Conservation (phyloP, 1,284 basidiomycete genomes). For the Pseudozyma tsukubaensis region DNA sequence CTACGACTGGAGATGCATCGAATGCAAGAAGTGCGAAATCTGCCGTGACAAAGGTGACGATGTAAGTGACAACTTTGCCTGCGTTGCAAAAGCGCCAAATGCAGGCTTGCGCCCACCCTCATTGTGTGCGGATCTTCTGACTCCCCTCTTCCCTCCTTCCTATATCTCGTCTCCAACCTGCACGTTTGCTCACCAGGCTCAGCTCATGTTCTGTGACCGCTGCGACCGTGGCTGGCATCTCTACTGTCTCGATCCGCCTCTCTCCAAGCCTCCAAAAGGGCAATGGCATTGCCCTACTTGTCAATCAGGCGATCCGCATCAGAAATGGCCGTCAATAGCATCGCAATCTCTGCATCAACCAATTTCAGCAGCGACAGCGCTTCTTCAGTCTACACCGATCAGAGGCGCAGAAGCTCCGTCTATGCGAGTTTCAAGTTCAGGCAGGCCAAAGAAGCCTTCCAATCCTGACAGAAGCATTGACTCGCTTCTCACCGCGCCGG, state of each 20-base stretch:
- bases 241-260: slow-evolving; percentile 80
- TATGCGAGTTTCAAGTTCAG: slow-evolving; percentile 22
- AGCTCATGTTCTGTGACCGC: slow-evolving; percentile 89
- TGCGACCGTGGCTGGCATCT: slow-evolving; percentile 98
- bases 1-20: slow-evolving; percentile 89
- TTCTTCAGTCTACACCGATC: slow-evolving; percentile 6
- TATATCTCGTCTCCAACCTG: too few species aligned
- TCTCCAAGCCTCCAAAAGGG: slow-evolving; percentile 57
- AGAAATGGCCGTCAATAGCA: slow-evolving; percentile 8
- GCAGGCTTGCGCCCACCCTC: slow-evolving; percentile 15
- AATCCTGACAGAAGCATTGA: slow-evolving; percentile 42
- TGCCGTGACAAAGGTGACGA: slow-evolving; percentile 88
- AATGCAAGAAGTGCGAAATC: slow-evolving; percentile 93
- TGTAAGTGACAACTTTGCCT: slow-evolving; percentile 73
- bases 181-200: slow-evolving; percentile 73
- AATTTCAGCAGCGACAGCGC: not conserved
- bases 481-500: slow-evolving; percentile 24
- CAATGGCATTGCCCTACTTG: slow-evolving; percentile 64
- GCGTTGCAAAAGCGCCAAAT: slow-evolving; percentile 2
- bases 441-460: slow-evolving; percentile 38
- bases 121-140: slow-evolving; percentile 18
- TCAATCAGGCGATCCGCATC: slow-evolving; percentile 29
- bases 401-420: not conserved
- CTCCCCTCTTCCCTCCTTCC: not conserved
- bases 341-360: not conserved